Percentiles rank a stretch among this genome's conserved stretches.
Evolutionary conservation across 2,329 filamentous ascomycete species (phyloP).

Genomic region (Penicillium sp.): DNA sequence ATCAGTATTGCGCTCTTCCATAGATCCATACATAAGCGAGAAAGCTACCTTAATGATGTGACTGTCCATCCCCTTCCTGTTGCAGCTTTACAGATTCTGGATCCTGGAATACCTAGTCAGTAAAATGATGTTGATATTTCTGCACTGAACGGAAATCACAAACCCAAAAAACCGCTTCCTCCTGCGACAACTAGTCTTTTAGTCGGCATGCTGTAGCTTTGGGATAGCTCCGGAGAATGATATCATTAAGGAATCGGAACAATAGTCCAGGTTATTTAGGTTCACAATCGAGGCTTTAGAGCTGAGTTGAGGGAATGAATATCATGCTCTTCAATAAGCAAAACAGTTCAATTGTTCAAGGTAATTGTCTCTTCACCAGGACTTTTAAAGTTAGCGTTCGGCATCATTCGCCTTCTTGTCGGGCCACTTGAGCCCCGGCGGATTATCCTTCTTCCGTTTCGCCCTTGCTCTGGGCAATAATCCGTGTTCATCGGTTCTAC

Average conservation of each 20-base stretch:
- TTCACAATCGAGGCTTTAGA: background rate
- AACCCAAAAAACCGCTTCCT: conserved; percentile 85
- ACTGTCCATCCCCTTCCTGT: conserved; percentile 86
- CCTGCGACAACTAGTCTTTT: conserved; percentile 89
- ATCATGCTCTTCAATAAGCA: background rate
- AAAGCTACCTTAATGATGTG: conserved; percentile 76
- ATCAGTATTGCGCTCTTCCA: conserved; percentile 5
- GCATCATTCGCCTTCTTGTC: conserved; percentile 1
- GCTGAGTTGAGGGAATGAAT: background rate
- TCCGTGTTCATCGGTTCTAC: background rate
- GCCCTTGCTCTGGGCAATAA: conserved; percentile 10
- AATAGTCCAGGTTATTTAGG: conserved; percentile 4
- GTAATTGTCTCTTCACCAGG: background rate
- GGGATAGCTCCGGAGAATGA: conserved; percentile 12
- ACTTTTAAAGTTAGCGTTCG: background rate
- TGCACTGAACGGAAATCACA: conserved; percentile 24
- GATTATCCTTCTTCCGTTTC: conserved; percentile 5
- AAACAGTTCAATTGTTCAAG: background rate
- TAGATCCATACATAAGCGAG: background rate
- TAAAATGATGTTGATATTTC: background rate
- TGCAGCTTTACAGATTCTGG: conserved; percentile 86
- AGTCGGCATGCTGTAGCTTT: conserved; percentile 48
- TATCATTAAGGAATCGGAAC: background rate
- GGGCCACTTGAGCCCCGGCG: background rate
- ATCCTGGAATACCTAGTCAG: conserved; percentile 45